Evolutionary conservation across 1,139 yeast species (phyloP), one percentile per base, ranked within the genome.

Genomic region (Pichia sp.): DNA sequence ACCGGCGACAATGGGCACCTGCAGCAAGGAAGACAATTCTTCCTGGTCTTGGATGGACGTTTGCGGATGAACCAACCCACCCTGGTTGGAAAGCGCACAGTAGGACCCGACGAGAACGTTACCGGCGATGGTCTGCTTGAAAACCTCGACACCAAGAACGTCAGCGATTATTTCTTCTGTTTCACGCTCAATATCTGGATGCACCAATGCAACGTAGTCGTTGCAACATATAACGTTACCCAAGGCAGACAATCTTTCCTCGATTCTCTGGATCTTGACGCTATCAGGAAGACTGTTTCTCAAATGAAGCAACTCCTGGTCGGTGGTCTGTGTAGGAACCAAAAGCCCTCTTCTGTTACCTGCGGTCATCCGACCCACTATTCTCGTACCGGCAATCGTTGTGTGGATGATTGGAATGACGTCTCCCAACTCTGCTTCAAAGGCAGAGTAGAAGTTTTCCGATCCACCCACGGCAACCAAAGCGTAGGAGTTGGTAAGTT

Each of bases 221-320:
- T 95, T 95, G 76, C 99, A 93, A 74, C 99, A 93, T 68, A 95
- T 91, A 61, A 95, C 99, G 66, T 95, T 95, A 64, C 99, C 99
- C 62, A 95, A 77, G 10, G 99, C 99, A 49, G 96, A 87, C 62
- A 95, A 78, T 69, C 99, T 84, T 75, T 95, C 99, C 75, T 95
- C 99, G 48, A 95, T 97, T 73, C 99, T 84, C 76, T 95, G 99
- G 66, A 95, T 90, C 74, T 88, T 91, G 62, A 95, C 97, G 51
- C 85, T 74, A 67, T 95, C 99, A n/a, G 99, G 99, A 65, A 95
- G 80, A 60, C 96, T 86, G 77, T 95, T 95, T 81, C 99, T 84
- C 69, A 95, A 77, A 74, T 95, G 99, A 85, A 91, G 95, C 65
- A 95, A 83, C 74, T 95, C 99, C 75, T 93, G 99, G 72, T 95